Percentiles rank a stretch among this genome's conserved stretches.
Conservation (phyloP, 2,329 filamentous ascomycete species). For the Trichoderma citrinoviride region DNA sequence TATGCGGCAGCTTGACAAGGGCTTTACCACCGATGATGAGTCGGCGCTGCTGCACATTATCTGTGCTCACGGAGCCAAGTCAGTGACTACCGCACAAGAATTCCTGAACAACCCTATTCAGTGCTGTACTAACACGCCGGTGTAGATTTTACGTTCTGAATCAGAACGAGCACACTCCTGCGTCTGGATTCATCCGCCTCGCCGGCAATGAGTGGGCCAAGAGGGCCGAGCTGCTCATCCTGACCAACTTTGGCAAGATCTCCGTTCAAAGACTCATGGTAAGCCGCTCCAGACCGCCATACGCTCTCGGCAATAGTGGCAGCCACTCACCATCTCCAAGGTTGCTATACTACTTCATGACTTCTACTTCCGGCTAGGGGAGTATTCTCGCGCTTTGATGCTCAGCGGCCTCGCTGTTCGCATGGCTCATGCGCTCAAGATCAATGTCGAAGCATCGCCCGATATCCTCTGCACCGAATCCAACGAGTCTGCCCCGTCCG, state of each 20-base stretch:
- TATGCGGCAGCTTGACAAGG: conserved; percentile 39
- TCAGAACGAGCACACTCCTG: conserved; percentile 33
- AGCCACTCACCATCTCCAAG: conserved; percentile 25
- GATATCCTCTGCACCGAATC: conserved; percentile 40
- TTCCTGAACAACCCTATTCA: not conserved
- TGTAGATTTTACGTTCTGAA: conserved; percentile 37
- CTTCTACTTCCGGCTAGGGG: conserved; percentile 40
- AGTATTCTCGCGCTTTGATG: conserved; percentile 42
- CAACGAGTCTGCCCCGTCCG: conserved; percentile 33
- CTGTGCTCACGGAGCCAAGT: conserved; percentile 42
- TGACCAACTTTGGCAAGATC: conserved; percentile 41
- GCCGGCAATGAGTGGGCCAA: conserved; percentile 42
- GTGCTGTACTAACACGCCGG: not conserved
- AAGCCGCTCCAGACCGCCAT: conserved; percentile 1
- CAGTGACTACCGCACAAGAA: conserved; percentile 9
- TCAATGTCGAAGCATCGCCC: conserved; percentile 38
- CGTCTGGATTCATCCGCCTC: conserved; percentile 32
- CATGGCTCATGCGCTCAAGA: conserved; percentile 43
- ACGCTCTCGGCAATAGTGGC: not conserved
- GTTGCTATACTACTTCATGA: conserved; percentile 41
- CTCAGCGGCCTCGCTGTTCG: conserved; percentile 42
- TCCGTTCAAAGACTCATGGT: conserved; percentile 42
- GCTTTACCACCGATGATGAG: conserved; percentile 38
- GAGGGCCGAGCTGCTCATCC: conserved; percentile 37
- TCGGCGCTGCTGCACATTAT: conserved; percentile 38